These are phyloP conservation scores for Cichorium intybus DNA, from an alignment of 140 eudicot species.

Conservation along the genomic window DNA sequence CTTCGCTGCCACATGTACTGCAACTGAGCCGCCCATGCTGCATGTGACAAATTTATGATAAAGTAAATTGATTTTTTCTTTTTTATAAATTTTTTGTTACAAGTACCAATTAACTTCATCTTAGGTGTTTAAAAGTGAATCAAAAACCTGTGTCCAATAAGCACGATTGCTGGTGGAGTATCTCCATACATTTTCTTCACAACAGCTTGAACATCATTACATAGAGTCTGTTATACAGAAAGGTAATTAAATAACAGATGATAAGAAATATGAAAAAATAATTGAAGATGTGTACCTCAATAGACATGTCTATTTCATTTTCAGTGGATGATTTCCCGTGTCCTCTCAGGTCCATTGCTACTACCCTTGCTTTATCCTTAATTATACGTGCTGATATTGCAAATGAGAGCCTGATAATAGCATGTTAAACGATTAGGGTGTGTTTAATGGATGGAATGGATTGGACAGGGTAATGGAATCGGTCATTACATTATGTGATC, in stretches of 20 bases:
- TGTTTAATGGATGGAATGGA: neutral
- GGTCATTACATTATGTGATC: neutral
- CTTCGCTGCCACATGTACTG: conserved; percentile 90
- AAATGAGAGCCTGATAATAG: conserved; percentile 73
- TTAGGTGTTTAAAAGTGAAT: neutral
- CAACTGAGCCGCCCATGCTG: conserved; percentile 98
- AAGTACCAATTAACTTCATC: neutral
- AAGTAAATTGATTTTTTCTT: neutral
- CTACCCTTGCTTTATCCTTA: conserved; percentile 86
- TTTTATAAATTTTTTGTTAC: neutral
- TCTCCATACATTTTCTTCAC: conserved; percentile 89
- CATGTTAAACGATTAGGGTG: conserved; percentile 7
- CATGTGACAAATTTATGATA: conserved; percentile 7
- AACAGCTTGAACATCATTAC: conserved; percentile 80
- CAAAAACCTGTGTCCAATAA: conserved; percentile 93
- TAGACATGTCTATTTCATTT: conserved; percentile 79
- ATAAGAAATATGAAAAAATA: neutral
- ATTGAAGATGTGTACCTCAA: conserved; percentile 55
- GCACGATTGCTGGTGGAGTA: conserved; percentile 88
- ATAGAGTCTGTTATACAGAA: conserved; percentile 63
- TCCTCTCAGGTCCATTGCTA: conserved; percentile 95
- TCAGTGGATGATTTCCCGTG: conserved; percentile 93
- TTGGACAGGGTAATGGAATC: neutral
- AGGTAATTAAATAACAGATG: neutral
- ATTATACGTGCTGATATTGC: conserved; percentile 67